Evolutionary conservation across 192 early-diverging fungal species (phyloP), one percentile per base, ranked within the genome.

Genomic region (Umbelopsis vinacea): DNA sequence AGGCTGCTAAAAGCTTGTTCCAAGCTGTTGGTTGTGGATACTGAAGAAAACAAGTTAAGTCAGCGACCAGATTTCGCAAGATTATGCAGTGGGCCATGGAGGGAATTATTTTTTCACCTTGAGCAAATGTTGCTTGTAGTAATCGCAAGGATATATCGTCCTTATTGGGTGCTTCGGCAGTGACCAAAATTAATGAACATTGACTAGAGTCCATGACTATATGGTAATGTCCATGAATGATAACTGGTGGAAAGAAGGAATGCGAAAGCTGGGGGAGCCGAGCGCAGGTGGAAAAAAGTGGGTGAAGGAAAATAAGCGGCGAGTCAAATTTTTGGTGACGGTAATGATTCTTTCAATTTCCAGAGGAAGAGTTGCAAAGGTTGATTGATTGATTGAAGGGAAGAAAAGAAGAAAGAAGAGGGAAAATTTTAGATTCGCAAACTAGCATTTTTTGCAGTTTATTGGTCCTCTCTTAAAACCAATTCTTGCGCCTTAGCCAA

Each of bases 171-270:
- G 29, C 23, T 37, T 63, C 57, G 29, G 57, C 57, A 63, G 48
- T 50, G 48, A 63, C 57, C 57, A 29, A 35, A 35, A 63, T 63
- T 63, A 63, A 63, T 35, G 57, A 63, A 63, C 57, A 63, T 63
- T 63, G 57, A 63, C 57, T 63, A 37, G 57, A 63, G 57, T 63
- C 57, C 57, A 63, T 63, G 57, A 63, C 57, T 63, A 63, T 63
- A 63, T 38, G 14, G 35, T 19, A 63, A 63, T 63, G 57, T 35
- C 17, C 57, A 63, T 63, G 22, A 26, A 54, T 43, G 40, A 43
- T 43, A 43, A 43, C 11, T 43, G 40, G 40, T 43, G 11, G 40
- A 43, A 43, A 43, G 40, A 43, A 43, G 29, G 40, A 43, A 43
- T 43, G 40, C 40, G 40, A 43, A 43, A 43, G 40, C 40, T 43